Percentiles rank a stretch among this genome's conserved stretches.
phyloP scores from a whole-genome alignment of 2,329 filamentous ascomycete genomes.

The Arthroderma uncinatum region DNA sequence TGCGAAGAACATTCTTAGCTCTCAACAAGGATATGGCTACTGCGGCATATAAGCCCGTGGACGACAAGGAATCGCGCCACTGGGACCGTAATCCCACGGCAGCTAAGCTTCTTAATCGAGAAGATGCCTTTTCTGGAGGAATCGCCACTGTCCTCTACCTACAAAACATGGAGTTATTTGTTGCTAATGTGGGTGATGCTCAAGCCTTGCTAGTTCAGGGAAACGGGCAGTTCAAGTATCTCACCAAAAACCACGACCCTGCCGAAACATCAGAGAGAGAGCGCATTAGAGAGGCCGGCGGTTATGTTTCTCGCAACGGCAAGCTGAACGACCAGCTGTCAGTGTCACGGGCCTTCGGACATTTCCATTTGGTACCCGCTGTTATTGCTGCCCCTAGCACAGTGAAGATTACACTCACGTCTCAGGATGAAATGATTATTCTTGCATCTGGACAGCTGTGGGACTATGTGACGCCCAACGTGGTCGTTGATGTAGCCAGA shows the following conservation, averaged over 20 bases:
- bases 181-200: constrained; percentile 90
- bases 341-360: constrained; percentile 90
- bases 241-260: constrained; percentile 88
- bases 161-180: constrained; percentile 77
- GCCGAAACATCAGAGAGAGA: constrained; percentile 73
- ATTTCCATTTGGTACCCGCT: constrained; percentile 81
- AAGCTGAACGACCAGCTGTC: constrained; percentile 84
- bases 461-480: constrained; percentile 82
- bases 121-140: constrained; percentile 80
- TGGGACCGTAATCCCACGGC: constrained; percentile 57
- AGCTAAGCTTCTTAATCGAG: constrained; percentile 68
- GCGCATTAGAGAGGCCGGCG: constrained; percentile 85
- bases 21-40: constrained; percentile 92
- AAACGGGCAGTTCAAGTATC: constrained; percentile 67
- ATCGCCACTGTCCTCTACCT: constrained; percentile 88
- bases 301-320: constrained; percentile 89
- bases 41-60: constrained; percentile 66
- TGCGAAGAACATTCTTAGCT: constrained; percentile 73
- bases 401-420: constrained; percentile 62
- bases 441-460: constrained; percentile 87
- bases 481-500: constrained; percentile 83
- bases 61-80: constrained; percentile 53
- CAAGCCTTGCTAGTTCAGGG: constrained; percentile 92
- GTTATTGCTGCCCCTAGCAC: constrained; percentile 86
- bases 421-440: constrained; percentile 87